Conservation (phyloP, 768 basidiomycete species). For the Phylloporus arenicola region DNA sequence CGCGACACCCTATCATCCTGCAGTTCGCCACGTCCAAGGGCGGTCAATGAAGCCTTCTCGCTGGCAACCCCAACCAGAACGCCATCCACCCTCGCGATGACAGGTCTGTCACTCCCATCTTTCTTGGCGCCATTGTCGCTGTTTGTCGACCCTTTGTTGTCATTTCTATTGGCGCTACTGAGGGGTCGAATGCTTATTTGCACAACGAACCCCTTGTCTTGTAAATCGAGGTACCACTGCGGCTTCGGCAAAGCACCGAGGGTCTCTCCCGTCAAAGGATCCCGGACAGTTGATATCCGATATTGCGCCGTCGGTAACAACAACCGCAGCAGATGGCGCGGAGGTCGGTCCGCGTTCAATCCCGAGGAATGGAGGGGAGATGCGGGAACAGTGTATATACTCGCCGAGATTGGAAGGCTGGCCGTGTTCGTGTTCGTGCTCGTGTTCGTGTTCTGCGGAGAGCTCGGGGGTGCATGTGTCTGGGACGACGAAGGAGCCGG, state of each 20-base stretch:
- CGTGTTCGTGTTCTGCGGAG: neutral
- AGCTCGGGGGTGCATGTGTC: neutral
- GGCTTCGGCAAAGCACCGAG: constrained; percentile 58
- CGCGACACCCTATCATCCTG: constrained; percentile 63
- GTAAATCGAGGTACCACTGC: constrained; percentile 64
- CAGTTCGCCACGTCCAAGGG: constrained; percentile 69
- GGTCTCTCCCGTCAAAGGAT: constrained; percentile 74
- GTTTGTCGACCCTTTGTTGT: neutral
- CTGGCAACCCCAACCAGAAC: constrained; percentile 42
- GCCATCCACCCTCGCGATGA: constrained; percentile 34
- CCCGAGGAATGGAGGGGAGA: constrained; percentile 77
- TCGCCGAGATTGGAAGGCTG: constrained; percentile 50
- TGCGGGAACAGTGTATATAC: constrained; percentile 71
- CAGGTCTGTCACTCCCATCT: neutral
- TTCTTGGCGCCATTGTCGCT: constrained; percentile 6
- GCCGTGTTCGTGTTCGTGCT: too few species aligned
- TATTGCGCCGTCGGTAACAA: constrained; percentile 80
- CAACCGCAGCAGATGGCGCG: constrained; percentile 72
- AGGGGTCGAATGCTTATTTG: constrained; percentile 54
- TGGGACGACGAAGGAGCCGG: constrained; percentile 4
- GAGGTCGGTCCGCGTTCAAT: constrained; percentile 45
- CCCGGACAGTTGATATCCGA: constrained; percentile 66
- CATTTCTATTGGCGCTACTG: constrained; percentile 12
- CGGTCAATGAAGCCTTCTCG: constrained; percentile 74
- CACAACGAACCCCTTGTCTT: constrained; percentile 55